Evolutionary conservation across 2,329 filamentous ascomycete genomes (phyloP), one percentile per base, ranked within the genome.

Genomic region (Monilinia aucupariae): DNA sequence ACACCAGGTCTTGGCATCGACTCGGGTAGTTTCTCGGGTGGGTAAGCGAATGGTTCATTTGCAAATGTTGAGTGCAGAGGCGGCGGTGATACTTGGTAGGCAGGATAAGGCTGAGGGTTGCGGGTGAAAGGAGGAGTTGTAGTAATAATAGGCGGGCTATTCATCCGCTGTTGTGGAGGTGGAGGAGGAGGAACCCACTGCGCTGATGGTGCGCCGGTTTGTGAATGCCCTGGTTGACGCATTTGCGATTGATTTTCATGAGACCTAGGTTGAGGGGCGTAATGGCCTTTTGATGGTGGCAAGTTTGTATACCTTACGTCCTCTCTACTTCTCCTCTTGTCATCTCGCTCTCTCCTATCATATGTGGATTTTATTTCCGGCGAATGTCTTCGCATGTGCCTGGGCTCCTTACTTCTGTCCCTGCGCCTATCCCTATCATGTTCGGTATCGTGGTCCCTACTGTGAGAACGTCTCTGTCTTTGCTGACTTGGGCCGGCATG

Each of bases 1-100:
- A 55, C 27, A 51, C 48, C 59, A 22, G 45, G 55, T 25, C 17
- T 49, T 8, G 58, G 27, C 45, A 62, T 45, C 2, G 60, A 62
- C 47, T 56, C 51, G 9, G 60, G 60, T 37, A 62, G 20, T 34
- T 62, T 62, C 39, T 62, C 60, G 17, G 52, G 52, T 20, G 60
- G 60, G 20, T 62, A 62, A n/a, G 34, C 30, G 43, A 50, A 62
- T 17, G 60, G 60, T 34, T 62, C 60, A 9, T 62, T 62, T 10
- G 51, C 43, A 7, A 62, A 62, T 12, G 60, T n/a, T 41, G 60
- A 43, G 20, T 62, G 60, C 8, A 34, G 13, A 27, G 37, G 47
- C 6, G 32, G 32, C 8, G 17, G 34, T 41, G 60, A 22, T 13
- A 48, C 13, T 53, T 25, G 25, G n/a, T 52, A 9, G 30, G 43